phyloP scores from a whole-genome alignment of 768 basidiomycete species.

The Pisolithus microcarpus region DNA sequence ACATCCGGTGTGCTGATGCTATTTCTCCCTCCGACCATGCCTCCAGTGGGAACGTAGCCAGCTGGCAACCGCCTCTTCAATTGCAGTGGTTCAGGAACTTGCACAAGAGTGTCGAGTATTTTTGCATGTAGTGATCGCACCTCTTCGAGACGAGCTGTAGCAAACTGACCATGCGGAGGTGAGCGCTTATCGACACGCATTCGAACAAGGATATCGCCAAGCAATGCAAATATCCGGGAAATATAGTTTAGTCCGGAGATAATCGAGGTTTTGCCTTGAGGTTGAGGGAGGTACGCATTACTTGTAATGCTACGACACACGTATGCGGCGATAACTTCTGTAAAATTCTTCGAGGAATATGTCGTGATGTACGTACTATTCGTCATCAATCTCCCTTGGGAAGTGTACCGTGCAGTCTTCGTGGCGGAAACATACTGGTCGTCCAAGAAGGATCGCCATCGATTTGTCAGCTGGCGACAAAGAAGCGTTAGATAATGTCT shows the following conservation, averaged over 20 bases:
- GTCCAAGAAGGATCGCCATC: conserved; percentile 76
- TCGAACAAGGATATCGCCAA: conserved; percentile 81
- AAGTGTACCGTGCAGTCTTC: conserved; percentile 89
- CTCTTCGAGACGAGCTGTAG: conserved; percentile 78
- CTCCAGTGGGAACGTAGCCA: conserved; percentile 45
- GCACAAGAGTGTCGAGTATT: conserved; percentile 65
- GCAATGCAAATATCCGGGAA: conserved; percentile 76
- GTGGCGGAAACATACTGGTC: conserved; percentile 80
- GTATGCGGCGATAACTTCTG: neutral
- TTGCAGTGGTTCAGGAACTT: conserved; percentile 69
- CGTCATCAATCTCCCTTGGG: conserved; percentile 83
- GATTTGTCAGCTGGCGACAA: conserved; percentile 70
- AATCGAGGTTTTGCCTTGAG: conserved; percentile 78
- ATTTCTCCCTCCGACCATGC: neutral
- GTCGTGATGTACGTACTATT: conserved; percentile 54
- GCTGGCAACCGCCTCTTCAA: conserved; percentile 53
- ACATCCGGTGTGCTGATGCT: too few species aligned
- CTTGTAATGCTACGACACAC: conserved; percentile 59
- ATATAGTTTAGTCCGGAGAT: conserved; percentile 84
- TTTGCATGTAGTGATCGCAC: conserved; percentile 73
- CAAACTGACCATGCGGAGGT: conserved; percentile 79
- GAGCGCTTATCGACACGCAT: conserved; percentile 84
- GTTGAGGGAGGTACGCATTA: conserved; percentile 76
- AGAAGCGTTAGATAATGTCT: neutral
- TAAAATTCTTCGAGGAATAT: conserved; percentile 14